phyloP scores from a whole-genome alignment of 495 filamentous ascomycete species.

The Opeltia flavorubescens region DNA sequence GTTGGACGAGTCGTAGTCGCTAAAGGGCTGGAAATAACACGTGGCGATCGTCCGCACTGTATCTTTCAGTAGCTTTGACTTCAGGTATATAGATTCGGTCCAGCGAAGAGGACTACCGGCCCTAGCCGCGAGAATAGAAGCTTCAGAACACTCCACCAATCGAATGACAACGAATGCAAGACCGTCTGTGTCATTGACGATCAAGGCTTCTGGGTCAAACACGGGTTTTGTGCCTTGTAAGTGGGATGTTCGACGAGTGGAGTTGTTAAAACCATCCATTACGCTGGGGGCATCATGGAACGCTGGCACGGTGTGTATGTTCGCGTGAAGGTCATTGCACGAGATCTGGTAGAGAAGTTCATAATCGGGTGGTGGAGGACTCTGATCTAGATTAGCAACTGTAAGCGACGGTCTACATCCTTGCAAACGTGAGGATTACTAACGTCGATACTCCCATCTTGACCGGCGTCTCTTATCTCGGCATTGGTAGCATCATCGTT shows the following conservation, averaged over 20 bases:
- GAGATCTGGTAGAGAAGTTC: constrained; percentile 2
- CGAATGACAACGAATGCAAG: constrained; percentile 4
- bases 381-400: background rate
- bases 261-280: background rate
- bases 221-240: background rate
- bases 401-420: background rate
- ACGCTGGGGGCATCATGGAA: constrained; percentile 1
- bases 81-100: constrained; percentile 1
- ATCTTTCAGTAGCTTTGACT: background rate
- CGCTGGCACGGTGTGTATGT: background rate
- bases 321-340: background rate
- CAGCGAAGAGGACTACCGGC: background rate
- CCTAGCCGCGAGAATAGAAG: background rate
- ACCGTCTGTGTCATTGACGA: background rate
- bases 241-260: background rate
- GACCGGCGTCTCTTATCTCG: background rate
- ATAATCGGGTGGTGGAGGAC: background rate
- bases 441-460: background rate
- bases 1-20: background rate
- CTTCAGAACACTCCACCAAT: background rate
- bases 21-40: background rate
- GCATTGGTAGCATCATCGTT: background rate
- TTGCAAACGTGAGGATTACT: background rate
- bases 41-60: background rate
- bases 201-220: background rate